Percentiles rank a stretch among this genome's conserved stretches.
These are phyloP conservation scores for Gautieria morchelliformis DNA, from an alignment of 768 basidiomycete genomes.

Conservation along the genomic window DNA sequence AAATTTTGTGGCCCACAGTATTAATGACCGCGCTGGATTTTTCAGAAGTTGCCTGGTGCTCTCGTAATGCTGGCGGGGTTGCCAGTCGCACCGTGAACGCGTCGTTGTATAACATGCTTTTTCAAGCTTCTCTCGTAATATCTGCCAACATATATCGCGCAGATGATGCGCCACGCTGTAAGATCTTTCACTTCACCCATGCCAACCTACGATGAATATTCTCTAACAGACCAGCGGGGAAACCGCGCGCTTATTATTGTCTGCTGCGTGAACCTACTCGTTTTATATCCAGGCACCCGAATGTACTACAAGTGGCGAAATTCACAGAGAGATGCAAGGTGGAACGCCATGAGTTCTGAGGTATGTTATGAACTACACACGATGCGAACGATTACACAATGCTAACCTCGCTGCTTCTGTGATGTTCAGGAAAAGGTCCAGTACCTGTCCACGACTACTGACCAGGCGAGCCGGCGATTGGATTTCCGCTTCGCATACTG, in stretches of 20 bases:
- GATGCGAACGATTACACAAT: not conserved
- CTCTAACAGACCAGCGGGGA: constrained; percentile 40
- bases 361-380: not conserved
- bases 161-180: constrained; percentile 49
- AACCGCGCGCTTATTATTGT: constrained; percentile 48
- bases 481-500: constrained; percentile 24
- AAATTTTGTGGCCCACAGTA: not conserved
- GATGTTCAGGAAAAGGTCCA: constrained; percentile 18
- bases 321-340: constrained; percentile 38
- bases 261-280: constrained; percentile 36
- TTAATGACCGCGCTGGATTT: constrained; percentile 21
- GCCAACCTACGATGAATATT: not conserved
- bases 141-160: constrained; percentile 46
- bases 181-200: constrained; percentile 10
- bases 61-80: constrained; percentile 49
- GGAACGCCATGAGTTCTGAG: constrained; percentile 48
- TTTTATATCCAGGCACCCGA: constrained; percentile 47
- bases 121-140: constrained; percentile 36
- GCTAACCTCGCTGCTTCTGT: not conserved
- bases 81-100: constrained; percentile 52
- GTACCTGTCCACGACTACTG: constrained; percentile 26
- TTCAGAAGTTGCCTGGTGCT: constrained; percentile 48
- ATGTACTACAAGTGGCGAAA: constrained; percentile 53
- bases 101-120: constrained; percentile 51
- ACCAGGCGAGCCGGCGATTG: constrained; percentile 22